phyloP scores from a whole-genome alignment of 2,329 filamentous ascomycete genomes.

The Sarocladiaceae sp. region DNA sequence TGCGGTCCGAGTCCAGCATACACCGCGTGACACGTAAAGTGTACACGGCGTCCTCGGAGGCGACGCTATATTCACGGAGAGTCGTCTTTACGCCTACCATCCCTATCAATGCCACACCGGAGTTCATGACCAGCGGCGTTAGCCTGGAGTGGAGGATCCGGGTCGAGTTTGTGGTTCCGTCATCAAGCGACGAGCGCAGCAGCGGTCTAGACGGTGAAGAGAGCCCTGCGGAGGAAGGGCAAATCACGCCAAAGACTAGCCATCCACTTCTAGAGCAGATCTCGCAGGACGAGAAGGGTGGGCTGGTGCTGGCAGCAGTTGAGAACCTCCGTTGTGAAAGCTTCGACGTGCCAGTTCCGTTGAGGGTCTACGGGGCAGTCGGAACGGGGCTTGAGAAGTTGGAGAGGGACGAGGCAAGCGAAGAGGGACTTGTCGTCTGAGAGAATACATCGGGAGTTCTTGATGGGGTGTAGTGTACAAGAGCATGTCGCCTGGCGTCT shows the following conservation, averaged over 20 bases:
- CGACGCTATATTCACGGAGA: constrained; percentile 71
- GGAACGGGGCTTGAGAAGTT: constrained; percentile 50
- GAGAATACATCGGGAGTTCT: constrained; percentile 1
- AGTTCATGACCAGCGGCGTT: constrained; percentile 86
- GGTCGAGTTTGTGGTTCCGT: constrained; percentile 86
- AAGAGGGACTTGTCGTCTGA: constrained; percentile 37
- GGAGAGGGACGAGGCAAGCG: constrained; percentile 47
- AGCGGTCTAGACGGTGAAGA: constrained; percentile 10
- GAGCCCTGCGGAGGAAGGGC: too few species aligned
- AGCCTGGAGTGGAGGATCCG: constrained; percentile 82
- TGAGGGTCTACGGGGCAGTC: constrained; percentile 69
- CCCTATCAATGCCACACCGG: constrained; percentile 76
- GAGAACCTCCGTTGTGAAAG: constrained; percentile 79
- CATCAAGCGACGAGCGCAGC: constrained; percentile 21
- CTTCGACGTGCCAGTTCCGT: constrained; percentile 81
- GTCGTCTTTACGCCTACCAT: constrained; percentile 79
- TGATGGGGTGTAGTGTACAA: background rate
- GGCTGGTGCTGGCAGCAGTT: constrained; percentile 65
- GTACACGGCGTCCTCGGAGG: constrained; percentile 72
- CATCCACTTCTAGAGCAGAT: constrained; percentile 69
- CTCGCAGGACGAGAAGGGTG: constrained; percentile 70
- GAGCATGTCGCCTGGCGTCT: background rate
- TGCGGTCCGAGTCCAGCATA: constrained; percentile 80
- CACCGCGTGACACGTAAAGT: constrained; percentile 79
- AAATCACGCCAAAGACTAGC: background rate